Evolutionary conservation across 495 filamentous ascomycete species (phyloP), one percentile per base, ranked within the genome.

Genomic region (Amphirosellinia nigrospora): DNA sequence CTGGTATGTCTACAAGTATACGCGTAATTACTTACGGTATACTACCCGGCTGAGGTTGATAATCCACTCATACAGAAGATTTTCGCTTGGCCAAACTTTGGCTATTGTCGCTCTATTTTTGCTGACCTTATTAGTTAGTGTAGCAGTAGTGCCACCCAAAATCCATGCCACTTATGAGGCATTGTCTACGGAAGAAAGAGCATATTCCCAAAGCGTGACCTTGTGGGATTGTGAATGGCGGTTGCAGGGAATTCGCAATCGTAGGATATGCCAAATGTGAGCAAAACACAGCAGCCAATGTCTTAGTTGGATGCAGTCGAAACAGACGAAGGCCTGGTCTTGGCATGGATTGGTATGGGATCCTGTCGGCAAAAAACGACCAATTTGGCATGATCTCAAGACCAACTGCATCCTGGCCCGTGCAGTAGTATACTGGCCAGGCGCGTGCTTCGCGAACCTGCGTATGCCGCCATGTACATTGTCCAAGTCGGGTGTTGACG

Each of bases 271-370:
- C 53, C 52, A 59, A 58, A 30, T 11, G 50, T 36, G 16, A 45
- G 38, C 0, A 19, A 67, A 59, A 59, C 38, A 28, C 16, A 34
- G 43, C 1, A n/a, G n/a, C n/a, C n/a, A n/a, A 38, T 43, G 36
- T 34, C 16, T 30, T 58, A 61, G 30, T 34, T 36, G 53, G 43
- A 60, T 60, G 56, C 66, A 62, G 58, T 62, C 39, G 56, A 69
- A 69, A 62, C 43, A 59, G 43, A 62, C 55, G n/a, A 62, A 62
- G 23, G 56, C 56, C 45, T 61, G 55, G 53, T 53, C 66, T 69
- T 45, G 45, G 11, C 41, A 34, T 62, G 66, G 30, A 61, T 68
- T 6, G 21, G 46, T 52, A 41, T 55, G 62, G 46, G 30, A 65
- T 65, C 34, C n/a, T 39, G 48, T 32, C 50, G 36, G 50, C 16